phyloP scores from a whole-genome alignment of 768 basidiomycete genomes.

The Harrya chromipes region DNA sequence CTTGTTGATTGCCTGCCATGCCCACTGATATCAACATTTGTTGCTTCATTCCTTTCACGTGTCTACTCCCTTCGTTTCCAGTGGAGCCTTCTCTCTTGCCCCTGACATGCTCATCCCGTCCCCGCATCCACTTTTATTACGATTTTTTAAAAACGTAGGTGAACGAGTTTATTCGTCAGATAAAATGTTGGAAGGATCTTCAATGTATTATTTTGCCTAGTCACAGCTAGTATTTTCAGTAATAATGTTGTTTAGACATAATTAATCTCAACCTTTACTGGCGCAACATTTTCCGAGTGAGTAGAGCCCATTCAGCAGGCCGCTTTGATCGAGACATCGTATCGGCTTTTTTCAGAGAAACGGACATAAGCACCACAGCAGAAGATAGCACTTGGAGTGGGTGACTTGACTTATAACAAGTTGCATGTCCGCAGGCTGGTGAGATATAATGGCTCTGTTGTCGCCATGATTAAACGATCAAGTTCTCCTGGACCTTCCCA shows the following conservation, averaged over 20 bases:
- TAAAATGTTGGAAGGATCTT: conserved; percentile 25
- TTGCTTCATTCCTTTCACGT: conserved; percentile 18
- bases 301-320: too few species aligned
- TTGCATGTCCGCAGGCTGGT: too few species aligned
- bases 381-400: not conserved
- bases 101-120: conserved; percentile 5
- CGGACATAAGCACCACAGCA: too few species aligned
- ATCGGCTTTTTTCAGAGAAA: too few species aligned
- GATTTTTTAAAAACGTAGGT: conserved; percentile 21
- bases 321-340: too few species aligned
- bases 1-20: not conserved
- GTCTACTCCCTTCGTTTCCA: conserved; percentile 6
- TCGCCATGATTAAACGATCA: too few species aligned
- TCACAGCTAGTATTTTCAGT: conserved; percentile 19
- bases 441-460: too few species aligned
- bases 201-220: conserved; percentile 30
- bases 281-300: not conserved
- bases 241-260: conserved; percentile 34
- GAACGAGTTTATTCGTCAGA: conserved; percentile 16
- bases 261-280: conserved; percentile 30
- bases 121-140: conserved; percentile 11
- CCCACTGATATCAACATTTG: conserved; percentile 7
- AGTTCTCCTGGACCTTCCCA: too few species aligned
- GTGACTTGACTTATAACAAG: too few species aligned
- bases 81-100: conserved; percentile 14